A percentile compares a stretch with the other conserved stretches of the same genome.
Evolutionary conservation across 192 early-diverging fungal genomes (phyloP).

Genomic region (Obelidium mucronatum): DNA sequence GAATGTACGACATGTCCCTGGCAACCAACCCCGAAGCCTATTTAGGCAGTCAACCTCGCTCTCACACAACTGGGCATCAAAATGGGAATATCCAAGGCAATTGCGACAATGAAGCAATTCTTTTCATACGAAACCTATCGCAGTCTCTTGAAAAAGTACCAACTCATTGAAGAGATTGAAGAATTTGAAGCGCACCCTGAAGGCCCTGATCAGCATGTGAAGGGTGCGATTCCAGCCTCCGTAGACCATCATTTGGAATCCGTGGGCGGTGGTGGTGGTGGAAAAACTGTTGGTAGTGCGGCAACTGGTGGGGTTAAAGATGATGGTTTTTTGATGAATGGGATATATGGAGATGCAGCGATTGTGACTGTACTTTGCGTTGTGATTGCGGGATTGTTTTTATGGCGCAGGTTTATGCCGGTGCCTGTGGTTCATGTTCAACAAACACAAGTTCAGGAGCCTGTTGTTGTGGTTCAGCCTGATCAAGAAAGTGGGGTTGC

Average conservation of each 20-base stretch:
- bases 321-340: not conserved
- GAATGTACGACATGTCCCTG: conserved; percentile 87
- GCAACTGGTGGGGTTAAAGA: not conserved
- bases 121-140: not conserved
- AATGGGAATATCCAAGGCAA: not conserved
- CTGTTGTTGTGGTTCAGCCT: not conserved
- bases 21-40: conserved; percentile 80
- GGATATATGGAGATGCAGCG: not conserved
- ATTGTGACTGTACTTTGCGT: conserved; percentile 17
- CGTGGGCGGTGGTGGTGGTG: not conserved
- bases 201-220: not conserved
- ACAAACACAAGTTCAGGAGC: not conserved
- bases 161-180: conserved; percentile 16
- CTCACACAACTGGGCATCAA: conserved; percentile 73
- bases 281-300: not conserved
- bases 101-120: not conserved
- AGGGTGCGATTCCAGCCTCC: conserved; percentile 10
- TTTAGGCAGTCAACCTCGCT: conserved; percentile 63
- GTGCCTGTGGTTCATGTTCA: not conserved
- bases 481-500: not conserved
- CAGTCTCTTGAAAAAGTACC: conserved; percentile 19
- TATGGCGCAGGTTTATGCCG: conserved; percentile 25
- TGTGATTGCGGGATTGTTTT: conserved; percentile 23
- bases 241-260: conserved; percentile 17
- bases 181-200: conserved; percentile 2